phyloP scores from a whole-genome alignment of 345 rosid species.

The Odontarrhena argentea region DNA sequence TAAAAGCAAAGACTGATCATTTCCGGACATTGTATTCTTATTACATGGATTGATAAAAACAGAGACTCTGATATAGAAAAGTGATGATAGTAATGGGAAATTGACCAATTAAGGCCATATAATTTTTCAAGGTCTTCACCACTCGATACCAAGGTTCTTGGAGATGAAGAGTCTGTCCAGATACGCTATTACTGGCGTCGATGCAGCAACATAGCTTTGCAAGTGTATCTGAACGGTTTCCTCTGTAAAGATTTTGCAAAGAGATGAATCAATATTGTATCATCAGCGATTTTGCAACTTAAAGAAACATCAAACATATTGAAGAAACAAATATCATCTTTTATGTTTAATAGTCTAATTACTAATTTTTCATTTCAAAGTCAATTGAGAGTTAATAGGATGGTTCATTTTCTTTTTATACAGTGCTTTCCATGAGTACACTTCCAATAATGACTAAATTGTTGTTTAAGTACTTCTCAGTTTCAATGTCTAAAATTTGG shows the following conservation, averaged over 20 bases:
- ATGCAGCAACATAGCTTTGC: conserved; percentile 57
- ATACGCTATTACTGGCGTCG: conserved; percentile 52
- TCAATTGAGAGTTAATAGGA: too few relatives aligned
- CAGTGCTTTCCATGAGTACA: too few relatives aligned
- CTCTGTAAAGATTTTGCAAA: conserved; percentile 48
- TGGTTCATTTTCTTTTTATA: too few relatives aligned
- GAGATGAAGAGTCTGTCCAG: conserved; percentile 65
- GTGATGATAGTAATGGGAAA: not conserved
- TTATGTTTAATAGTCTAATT: too few relatives aligned
- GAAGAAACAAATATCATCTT: not conserved
- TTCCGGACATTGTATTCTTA: not conserved
- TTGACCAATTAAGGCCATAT: conserved; percentile 10
- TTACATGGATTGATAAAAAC: conserved; percentile 19
- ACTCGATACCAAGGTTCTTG: conserved; percentile 70
- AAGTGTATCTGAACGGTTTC: conserved; percentile 58
- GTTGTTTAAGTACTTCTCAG: too few relatives aligned
- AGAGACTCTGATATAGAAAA: not conserved
- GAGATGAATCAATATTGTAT: not conserved
- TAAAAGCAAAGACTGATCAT: not conserved
- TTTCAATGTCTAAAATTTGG: too few relatives aligned
- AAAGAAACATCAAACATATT: not conserved
- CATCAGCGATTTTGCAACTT: not conserved
- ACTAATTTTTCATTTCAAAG: too few relatives aligned
- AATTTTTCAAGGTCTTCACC: conserved; percentile 47
- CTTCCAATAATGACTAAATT: too few relatives aligned